Conservation (phyloP, 345 rosid species). For the Eucalyptus urophylla region DNA sequence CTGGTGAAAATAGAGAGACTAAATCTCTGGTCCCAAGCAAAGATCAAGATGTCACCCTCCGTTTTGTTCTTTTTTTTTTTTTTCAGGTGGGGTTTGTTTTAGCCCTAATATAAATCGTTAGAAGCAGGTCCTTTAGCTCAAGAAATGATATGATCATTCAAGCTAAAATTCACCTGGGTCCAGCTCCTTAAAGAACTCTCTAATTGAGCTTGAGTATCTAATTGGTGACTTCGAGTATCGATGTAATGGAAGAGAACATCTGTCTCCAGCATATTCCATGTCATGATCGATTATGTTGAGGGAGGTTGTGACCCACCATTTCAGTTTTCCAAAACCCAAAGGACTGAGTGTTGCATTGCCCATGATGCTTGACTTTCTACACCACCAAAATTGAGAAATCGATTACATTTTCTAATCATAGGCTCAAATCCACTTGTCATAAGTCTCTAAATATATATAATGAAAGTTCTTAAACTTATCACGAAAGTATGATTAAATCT, state of each 20-base stretch:
- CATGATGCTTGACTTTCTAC: not conserved
- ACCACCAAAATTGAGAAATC: not conserved
- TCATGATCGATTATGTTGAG: not conserved
- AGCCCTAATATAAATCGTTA: not conserved
- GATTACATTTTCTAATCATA: not conserved
- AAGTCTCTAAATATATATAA: no score
- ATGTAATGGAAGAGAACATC: not conserved
- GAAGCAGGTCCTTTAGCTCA: not conserved
- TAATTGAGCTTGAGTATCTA: not conserved
- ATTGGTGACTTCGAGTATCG: not conserved
- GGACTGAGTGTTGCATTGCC: not conserved
- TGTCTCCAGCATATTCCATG: not conserved
- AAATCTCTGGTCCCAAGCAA: not conserved
- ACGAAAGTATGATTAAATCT: accelerated
- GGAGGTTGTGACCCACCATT: not conserved
- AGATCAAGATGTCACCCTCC: not conserved
- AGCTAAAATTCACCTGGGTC: not conserved
- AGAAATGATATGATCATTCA: not conserved
- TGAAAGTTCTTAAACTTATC: no score
- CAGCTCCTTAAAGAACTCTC: not conserved
- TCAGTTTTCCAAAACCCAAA: not conserved
- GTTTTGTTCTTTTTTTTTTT: not conserved
- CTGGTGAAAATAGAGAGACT: not conserved
- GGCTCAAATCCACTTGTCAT: not conserved
- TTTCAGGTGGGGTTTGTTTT: not conserved